Conservation (phyloP, 2,329 filamentous ascomycete genomes). For the Dactylellina leptospora region DNA sequence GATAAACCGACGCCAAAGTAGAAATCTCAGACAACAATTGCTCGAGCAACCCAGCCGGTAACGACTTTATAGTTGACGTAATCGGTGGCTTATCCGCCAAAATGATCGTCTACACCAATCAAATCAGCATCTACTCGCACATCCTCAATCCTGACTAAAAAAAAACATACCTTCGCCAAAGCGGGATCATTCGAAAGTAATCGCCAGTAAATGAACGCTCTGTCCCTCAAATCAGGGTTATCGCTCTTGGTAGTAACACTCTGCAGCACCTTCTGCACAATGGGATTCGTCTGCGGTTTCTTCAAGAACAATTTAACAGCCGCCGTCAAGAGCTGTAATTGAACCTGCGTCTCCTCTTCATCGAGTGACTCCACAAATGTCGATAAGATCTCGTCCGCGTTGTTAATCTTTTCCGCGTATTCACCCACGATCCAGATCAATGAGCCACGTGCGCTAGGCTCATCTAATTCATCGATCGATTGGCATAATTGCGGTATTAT, state of each 20-base stretch:
- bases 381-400: constrained; percentile 91
- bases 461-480: constrained; percentile 95
- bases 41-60: constrained; percentile 84
- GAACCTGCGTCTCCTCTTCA: constrained; percentile 98
- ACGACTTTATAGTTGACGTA: constrained; percentile 87
- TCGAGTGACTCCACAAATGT: constrained; percentile 93
- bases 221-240: constrained; percentile 95
- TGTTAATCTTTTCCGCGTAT: constrained; percentile 98
- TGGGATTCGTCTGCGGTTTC: constrained; percentile 87
- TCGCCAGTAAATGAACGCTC: constrained; percentile 98
- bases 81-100: constrained; percentile 95
- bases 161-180: constrained; percentile 75
- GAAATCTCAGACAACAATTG: constrained; percentile 91
- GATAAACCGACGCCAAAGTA: constrained; percentile 94
- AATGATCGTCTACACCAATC: constrained; percentile 73
- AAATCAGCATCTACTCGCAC: constrained; percentile 24
- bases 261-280: constrained; percentile 95
- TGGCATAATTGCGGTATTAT: constrained; percentile 97
- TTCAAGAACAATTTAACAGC: constrained; percentile 98
- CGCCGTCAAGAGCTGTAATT: constrained; percentile 94
- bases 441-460: constrained; percentile 86
- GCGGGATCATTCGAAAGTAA: constrained; percentile 90
- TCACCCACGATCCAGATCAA: constrained; percentile 99
- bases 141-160: background rate
- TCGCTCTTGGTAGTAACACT: constrained; percentile 92